A percentile compares a stretch with the other conserved stretches of the same genome.
These are phyloP conservation scores for Phycomyces blakesleeanus DNA, from an alignment of 192 early-diverging fungal genomes.

Conservation along the genomic window DNA sequence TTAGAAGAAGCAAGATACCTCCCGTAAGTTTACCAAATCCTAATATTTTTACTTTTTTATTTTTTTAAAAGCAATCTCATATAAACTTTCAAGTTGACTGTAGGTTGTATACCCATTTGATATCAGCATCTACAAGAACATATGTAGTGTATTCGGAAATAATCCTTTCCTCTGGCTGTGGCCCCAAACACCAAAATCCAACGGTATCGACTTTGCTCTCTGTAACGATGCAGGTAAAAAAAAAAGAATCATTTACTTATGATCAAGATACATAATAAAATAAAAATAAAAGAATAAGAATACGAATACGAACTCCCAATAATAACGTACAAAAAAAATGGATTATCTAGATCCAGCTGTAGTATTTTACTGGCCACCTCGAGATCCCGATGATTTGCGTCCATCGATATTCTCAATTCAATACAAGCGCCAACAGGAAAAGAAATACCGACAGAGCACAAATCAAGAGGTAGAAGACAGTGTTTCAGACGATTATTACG, in stretches of 20 bases:
- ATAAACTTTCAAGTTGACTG: too few species aligned
- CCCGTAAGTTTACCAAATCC: constrained; percentile 34
- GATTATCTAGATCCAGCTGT: constrained; percentile 13
- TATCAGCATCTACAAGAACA: constrained; percentile 69
- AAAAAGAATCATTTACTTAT: too few species aligned
- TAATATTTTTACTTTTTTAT: too few species aligned
- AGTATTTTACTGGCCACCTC: constrained; percentile 30
- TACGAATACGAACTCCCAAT: too few species aligned
- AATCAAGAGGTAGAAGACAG: constrained; percentile 2
- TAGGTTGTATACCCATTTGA: constrained; percentile 76
- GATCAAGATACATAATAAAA: too few species aligned
- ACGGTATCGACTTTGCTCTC: constrained; percentile 68
- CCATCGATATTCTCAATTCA: constrained; percentile 33
- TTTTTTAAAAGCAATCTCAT: too few species aligned
- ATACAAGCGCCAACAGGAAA: constrained; percentile 23
- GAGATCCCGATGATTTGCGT: constrained; percentile 38
- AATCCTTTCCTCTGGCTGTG: constrained; percentile 71
- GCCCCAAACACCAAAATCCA: constrained; percentile 56
- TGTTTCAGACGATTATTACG: constrained; percentile 25
- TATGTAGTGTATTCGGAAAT: constrained; percentile 71
- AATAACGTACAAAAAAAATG: too few species aligned
- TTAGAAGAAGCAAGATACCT: constrained; percentile 57
- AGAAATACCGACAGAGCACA: neutral
- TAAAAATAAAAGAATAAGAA: too few species aligned
- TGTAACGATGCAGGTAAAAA: constrained; percentile 26